Conservation (phyloP, 1,284 basidiomycete species). For the Malassezia sympodialis region DNA sequence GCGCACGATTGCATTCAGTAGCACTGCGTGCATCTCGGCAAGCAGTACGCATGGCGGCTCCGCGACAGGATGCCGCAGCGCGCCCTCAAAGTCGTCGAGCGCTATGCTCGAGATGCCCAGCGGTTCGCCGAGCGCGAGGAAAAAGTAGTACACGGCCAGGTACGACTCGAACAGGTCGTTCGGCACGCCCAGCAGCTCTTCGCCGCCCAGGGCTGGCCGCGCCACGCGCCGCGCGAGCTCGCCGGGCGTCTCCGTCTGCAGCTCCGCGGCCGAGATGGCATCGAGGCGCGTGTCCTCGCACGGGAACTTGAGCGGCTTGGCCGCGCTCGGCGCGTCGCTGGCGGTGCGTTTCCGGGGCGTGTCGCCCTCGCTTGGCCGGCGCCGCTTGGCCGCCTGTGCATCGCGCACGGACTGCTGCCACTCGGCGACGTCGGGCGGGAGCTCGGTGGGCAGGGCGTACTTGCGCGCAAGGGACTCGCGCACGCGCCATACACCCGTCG, state of each 20-base stretch:
- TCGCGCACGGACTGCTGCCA: slow-evolving; percentile 70
- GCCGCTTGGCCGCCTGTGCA: slow-evolving; percentile 56
- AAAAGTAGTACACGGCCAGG: slow-evolving; percentile 80
- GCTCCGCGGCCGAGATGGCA: slow-evolving; percentile 40
- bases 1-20: slow-evolving; percentile 72
- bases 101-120: slow-evolving; percentile 80
- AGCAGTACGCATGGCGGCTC: slow-evolving; percentile 68
- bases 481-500: slow-evolving; percentile 88
- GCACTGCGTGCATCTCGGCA: slow-evolving; percentile 73
- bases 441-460: slow-evolving; percentile 64
- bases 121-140: slow-evolving; percentile 79
- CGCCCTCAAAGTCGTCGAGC: slow-evolving; percentile 82
- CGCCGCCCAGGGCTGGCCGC: slow-evolving; percentile 62
- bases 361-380: slow-evolving; percentile 63
- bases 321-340: slow-evolving; percentile 57
- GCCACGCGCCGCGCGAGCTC: slow-evolving; percentile 27
- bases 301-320: slow-evolving; percentile 69
- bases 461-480: slow-evolving; percentile 70
- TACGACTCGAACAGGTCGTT: slow-evolving; percentile 69
- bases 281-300: slow-evolving; percentile 52
- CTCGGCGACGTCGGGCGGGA: slow-evolving; percentile 67
- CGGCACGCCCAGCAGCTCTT: slow-evolving; percentile 66
- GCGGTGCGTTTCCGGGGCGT: slow-evolving; percentile 52
- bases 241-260: slow-evolving; percentile 29
- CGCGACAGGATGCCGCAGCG: slow-evolving; percentile 64